Evolutionary conservation across 257 asterid species (phyloP), one percentile per base, ranked within the genome.

Genomic region (Jaltomata sinuosa): DNA sequence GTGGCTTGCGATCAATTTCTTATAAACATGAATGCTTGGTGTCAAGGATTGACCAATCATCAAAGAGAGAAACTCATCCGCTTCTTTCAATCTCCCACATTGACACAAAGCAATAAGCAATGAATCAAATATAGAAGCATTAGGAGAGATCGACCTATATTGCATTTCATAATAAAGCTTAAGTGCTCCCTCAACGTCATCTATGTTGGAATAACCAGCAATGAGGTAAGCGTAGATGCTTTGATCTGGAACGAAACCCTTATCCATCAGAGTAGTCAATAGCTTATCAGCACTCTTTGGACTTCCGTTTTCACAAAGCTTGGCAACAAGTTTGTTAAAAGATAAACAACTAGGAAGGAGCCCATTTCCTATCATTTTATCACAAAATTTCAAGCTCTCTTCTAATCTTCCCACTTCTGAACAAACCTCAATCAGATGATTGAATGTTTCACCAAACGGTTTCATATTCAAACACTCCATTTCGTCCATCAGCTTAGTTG

Each of bases 161-260:
- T 91, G 93, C 98, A 95, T 94, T 90, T 94, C 99, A 67, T 90
- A 89, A 36, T 92, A 87, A 83, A 95, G 84, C 90, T 90, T 93
- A 53, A 86, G 86, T 72, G 89, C 89, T 74, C 86, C 88, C 83
- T 89, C 95, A 45, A 87, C 68, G 32, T 89, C 90, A 69, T 90
- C 91, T 38, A 87, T 87, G 83, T 83, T 94, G 85, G 87, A 78
- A 86, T 92, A 90, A 84, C 99, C 99, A 82, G 72, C 83, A 85
- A 91, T 83, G 34, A 95, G 95, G 83, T 86, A 87, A 82, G 93
- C 85, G 82, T 89, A 95, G 5, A 91, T 87, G 71, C 64, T 83
- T 84, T 84, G 90, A 84, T 91, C 92, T 3, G 97, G 92, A 81
- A 49, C 45, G 71, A 93, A 91, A 32, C 97, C 97, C 54, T 88